A percentile compares a stretch with the other conserved stretches of the same genome.
Conservation (phyloP, 768 basidiomycete genomes). For the Leucocoprinus birnbaumii region DNA sequence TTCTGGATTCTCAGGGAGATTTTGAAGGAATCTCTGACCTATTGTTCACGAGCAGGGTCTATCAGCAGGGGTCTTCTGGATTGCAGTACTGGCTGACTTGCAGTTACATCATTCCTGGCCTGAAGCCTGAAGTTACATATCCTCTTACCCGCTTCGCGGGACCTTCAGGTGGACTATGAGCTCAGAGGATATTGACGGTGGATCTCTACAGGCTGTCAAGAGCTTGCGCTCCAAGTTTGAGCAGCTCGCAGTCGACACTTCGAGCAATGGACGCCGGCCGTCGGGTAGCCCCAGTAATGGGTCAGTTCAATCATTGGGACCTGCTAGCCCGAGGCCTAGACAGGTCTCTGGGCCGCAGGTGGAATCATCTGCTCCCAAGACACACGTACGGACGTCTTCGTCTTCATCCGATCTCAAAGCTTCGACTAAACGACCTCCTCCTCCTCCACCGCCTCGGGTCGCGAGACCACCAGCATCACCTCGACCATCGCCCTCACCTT, state of each 20-base stretch:
- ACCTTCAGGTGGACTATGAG: conserved; percentile 1
- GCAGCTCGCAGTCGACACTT: conserved; percentile 49
- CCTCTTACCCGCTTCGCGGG: not conserved
- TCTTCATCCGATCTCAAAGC: conserved; percentile 55
- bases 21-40: not conserved
- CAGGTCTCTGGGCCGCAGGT: conserved; percentile 31
- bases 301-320: conserved; percentile 14
- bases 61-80: not conserved
- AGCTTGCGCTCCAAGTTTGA: conserved; percentile 72
- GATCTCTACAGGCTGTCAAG: conserved; percentile 60
- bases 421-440: conserved; percentile 47
- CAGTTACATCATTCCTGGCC: not conserved
- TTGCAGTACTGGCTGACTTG: not conserved
- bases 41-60: not conserved
- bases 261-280: not conserved
- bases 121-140: not conserved
- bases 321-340: conserved; percentile 38
- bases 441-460: conserved; percentile 48
- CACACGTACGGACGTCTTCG: conserved; percentile 38
- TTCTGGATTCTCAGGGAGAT: not conserved
- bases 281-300: conserved; percentile 9
- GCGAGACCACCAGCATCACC: conserved; percentile 28
- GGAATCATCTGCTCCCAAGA: conserved; percentile 22
- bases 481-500: conserved; percentile 33
- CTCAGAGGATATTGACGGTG: conserved; percentile 45